These are phyloP conservation scores for Furcasterigmium sp. DNA, from an alignment of 2,329 filamentous ascomycete species.

Conservation along the genomic window DNA sequence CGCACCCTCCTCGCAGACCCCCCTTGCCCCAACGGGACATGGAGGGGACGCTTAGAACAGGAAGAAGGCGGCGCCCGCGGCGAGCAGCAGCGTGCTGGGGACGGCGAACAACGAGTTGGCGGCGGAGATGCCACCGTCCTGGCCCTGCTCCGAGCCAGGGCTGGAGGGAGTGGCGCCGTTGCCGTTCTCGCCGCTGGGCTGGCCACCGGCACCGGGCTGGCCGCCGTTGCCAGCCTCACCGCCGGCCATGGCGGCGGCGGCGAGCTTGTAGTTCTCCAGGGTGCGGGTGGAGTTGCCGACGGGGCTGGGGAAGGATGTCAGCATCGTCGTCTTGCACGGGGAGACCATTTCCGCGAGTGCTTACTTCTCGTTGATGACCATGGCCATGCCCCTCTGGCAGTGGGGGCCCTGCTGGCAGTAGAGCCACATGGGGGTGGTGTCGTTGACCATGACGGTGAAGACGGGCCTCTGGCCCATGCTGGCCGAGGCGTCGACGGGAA, in stretches of 20 bases:
- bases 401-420: conserved; percentile 73
- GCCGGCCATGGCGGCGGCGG: conserved; percentile 11
- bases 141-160: conserved; percentile 5
- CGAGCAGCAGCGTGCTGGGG: conserved; percentile 36
- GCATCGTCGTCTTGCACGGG: conserved; percentile 1
- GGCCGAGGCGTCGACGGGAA: conserved; percentile 52
- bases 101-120: conserved; percentile 27
- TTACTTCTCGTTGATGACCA: conserved; percentile 72
- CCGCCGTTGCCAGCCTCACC: conserved; percentile 15
- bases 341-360: too few relatives aligned
- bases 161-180: conserved; percentile 4
- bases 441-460: conserved; percentile 66
- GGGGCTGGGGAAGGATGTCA: conserved; percentile 27
- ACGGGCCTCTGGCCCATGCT: conserved; percentile 51
- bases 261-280: conserved; percentile 44
- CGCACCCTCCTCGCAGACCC: neutral
- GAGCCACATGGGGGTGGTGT: conserved; percentile 69
- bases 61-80: conserved; percentile 36
- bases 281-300: conserved; percentile 46
- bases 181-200: conserved; percentile 6
- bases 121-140: conserved; percentile 5
- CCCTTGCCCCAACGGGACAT: neutral
- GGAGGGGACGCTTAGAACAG: conserved; percentile 22
- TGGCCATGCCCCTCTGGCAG: conserved; percentile 70
- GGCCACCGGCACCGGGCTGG: conserved; percentile 12